Evolutionary conservation across 768 basidiomycete species (phyloP).

Genomic region (Stropharia rugosoannulata): DNA sequence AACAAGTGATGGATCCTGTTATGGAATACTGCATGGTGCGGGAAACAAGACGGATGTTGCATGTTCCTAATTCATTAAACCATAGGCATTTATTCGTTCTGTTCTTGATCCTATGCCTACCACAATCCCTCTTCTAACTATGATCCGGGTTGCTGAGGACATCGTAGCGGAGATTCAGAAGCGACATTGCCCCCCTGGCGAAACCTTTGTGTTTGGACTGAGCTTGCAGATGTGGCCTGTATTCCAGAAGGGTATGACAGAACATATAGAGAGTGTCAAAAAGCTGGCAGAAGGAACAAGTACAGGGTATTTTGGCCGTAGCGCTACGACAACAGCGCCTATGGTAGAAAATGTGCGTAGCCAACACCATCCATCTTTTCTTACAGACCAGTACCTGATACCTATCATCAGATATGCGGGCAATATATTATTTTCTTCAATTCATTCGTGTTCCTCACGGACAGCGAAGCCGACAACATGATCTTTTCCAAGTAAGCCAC

Average conservation of each 20-base stretch:
- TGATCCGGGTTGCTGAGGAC: slow-evolving; percentile 89
- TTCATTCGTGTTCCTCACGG: slow-evolving; percentile 76
- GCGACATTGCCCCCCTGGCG: slow-evolving; percentile 77
- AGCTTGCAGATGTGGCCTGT: slow-evolving; percentile 91
- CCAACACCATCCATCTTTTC: not conserved
- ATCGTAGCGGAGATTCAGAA: slow-evolving; percentile 73
- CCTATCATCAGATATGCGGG: slow-evolving; percentile 54
- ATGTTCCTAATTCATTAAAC: slow-evolving; percentile 3
- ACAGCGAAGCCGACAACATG: slow-evolving; percentile 91
- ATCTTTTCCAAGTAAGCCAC: slow-evolving; percentile 84
- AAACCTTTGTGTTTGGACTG: slow-evolving; percentile 76
- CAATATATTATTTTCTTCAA: slow-evolving; percentile 83
- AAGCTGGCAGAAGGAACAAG: slow-evolving; percentile 75
- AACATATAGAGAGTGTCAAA: slow-evolving; percentile 80
- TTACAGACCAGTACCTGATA: slow-evolving; percentile 5
- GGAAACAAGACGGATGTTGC: slow-evolving; percentile 5
- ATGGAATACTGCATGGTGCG: slow-evolving; percentile 80
- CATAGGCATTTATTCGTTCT: slow-evolving; percentile 66
- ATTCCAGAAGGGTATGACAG: slow-evolving; percentile 87
- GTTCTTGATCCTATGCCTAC: slow-evolving; percentile 75
- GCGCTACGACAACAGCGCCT: slow-evolving; percentile 63
- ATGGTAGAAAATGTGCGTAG: slow-evolving; percentile 59
- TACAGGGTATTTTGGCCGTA: slow-evolving; percentile 61
- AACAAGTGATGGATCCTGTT: slow-evolving; percentile 89
- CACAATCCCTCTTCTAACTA: slow-evolving; percentile 76